A percentile compares a stretch with the other conserved stretches of the same genome.
Evolutionary conservation across 1,284 basidiomycete genomes (phyloP).

Genomic region (Peniophora sp.): DNA sequence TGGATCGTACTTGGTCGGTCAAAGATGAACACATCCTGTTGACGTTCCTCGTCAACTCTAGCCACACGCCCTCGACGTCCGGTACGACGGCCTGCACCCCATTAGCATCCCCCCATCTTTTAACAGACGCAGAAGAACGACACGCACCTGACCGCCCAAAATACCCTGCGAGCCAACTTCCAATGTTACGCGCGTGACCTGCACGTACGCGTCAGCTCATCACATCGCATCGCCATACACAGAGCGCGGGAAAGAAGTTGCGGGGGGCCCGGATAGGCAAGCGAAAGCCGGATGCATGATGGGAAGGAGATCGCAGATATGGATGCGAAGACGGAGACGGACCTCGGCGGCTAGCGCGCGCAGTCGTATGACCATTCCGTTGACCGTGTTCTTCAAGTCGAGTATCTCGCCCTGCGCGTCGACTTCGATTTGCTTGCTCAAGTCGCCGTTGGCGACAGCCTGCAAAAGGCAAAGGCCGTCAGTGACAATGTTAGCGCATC

Average conservation of each 20-base stretch:
- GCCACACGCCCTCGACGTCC: constrained; percentile 94
- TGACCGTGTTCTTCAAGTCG: constrained; percentile 96
- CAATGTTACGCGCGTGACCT: constrained; percentile 87
- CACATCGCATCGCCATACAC: too few relatives aligned
- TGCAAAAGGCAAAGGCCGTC: too few relatives aligned
- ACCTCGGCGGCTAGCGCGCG: constrained; percentile 83
- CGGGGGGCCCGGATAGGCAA: too few relatives aligned
- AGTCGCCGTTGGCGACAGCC: constrained; percentile 92
- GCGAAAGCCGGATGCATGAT: too few relatives aligned
- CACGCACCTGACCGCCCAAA: constrained; percentile 65
- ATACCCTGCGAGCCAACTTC: constrained; percentile 91
- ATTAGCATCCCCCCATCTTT: too few relatives aligned
- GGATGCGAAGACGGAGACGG: too few relatives aligned
- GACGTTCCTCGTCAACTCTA: constrained; percentile 84
- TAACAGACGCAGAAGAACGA: too few relatives aligned
- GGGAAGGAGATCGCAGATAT: too few relatives aligned
- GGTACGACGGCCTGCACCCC: constrained; percentile 63
- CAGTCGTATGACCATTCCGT: constrained; percentile 92
- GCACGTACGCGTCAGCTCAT: too few relatives aligned
- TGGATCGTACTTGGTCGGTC: not conserved
- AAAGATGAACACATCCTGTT: constrained; percentile 15
- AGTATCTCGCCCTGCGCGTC: constrained; percentile 95
- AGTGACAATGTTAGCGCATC: too few relatives aligned
- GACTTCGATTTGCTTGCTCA: constrained; percentile 95
- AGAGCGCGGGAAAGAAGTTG: too few relatives aligned